Percentiles rank a stretch among this genome's conserved stretches.
Conservation (phyloP, 2,329 filamentous ascomycete species). For the Sclerotinia nivalis region DNA sequence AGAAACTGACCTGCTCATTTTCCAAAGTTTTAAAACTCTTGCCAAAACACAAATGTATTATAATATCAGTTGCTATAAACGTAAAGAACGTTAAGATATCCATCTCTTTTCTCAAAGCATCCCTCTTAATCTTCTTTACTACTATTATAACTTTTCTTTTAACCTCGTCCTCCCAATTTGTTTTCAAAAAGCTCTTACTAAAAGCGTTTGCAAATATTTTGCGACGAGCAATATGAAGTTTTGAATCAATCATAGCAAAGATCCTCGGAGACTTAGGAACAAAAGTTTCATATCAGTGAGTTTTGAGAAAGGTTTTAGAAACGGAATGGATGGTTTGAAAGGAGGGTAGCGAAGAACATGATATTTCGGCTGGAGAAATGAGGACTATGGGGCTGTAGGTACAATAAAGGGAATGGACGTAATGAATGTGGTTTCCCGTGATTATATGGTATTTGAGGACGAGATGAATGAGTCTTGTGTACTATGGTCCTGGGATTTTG, state of each 20-base stretch:
- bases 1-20: constrained; percentile 48
- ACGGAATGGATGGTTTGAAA: constrained; percentile 4
- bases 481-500: constrained; percentile 13
- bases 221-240: not conserved
- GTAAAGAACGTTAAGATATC: constrained; percentile 57
- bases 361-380: constrained; percentile 3
- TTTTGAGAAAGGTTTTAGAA: constrained; percentile 4
- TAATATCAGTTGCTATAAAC: constrained; percentile 56
- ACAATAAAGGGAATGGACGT: not conserved
- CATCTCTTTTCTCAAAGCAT: constrained; percentile 39
- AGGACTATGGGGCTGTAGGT: not conserved
- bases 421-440: not conserved
- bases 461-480: not conserved
- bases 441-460: constrained; percentile 11
- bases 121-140: constrained; percentile 51
- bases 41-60: constrained; percentile 56
- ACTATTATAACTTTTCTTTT: constrained; percentile 43
- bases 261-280: not conserved
- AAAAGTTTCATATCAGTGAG: not conserved
- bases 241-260: constrained; percentile 1
- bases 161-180: constrained; percentile 3
- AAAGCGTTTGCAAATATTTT: not conserved
- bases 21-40: constrained; percentile 57
- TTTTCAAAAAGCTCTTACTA: not conserved
- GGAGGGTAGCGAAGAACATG: not conserved